Conservation (phyloP, 1,284 basidiomycete genomes). For the Moniliella sp. region DNA sequence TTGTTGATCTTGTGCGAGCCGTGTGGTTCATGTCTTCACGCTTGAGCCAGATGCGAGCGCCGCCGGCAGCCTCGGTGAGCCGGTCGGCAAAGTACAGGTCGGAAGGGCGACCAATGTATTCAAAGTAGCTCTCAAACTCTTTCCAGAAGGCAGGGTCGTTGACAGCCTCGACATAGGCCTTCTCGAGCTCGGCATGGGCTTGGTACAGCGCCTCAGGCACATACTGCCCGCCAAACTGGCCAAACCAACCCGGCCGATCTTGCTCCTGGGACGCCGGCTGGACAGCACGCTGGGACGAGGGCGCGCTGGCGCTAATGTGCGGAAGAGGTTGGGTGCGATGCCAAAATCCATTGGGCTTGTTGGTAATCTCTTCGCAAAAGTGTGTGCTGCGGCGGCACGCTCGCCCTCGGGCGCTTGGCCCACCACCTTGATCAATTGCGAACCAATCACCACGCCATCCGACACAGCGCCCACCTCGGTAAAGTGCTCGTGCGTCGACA, state of each 20-base stretch:
- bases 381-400: too few species aligned
- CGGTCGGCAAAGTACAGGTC: slow-evolving; percentile 54
- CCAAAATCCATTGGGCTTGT: too few species aligned
- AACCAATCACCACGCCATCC: slow-evolving; percentile 86
- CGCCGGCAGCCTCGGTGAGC: slow-evolving; percentile 53
- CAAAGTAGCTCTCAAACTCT: slow-evolving; percentile 69
- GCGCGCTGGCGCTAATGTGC: too few species aligned
- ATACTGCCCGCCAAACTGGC: too few species aligned
- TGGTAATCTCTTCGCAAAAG: too few species aligned
- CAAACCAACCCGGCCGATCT: too few species aligned
- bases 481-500: slow-evolving; percentile 72
- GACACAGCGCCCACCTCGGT: slow-evolving; percentile 54
- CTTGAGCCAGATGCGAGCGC: slow-evolving; percentile 92
- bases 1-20: slow-evolving; percentile 35
- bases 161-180: slow-evolving; percentile 65
- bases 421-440: slow-evolving; percentile 45
- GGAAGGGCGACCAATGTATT: slow-evolving; percentile 62
- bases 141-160: slow-evolving; percentile 76
- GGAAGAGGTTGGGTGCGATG: too few species aligned
- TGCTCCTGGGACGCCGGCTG: too few species aligned
- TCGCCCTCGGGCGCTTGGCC: slow-evolving; percentile 1
- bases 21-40: slow-evolving; percentile 59
- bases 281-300: too few species aligned
- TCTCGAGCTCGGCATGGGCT: slow-evolving; percentile 70
- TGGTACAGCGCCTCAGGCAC: slow-evolving; percentile 84